Evolutionary conservation across 805 yeast species (phyloP).

Genomic region (Saccharomyces eubayanus): DNA sequence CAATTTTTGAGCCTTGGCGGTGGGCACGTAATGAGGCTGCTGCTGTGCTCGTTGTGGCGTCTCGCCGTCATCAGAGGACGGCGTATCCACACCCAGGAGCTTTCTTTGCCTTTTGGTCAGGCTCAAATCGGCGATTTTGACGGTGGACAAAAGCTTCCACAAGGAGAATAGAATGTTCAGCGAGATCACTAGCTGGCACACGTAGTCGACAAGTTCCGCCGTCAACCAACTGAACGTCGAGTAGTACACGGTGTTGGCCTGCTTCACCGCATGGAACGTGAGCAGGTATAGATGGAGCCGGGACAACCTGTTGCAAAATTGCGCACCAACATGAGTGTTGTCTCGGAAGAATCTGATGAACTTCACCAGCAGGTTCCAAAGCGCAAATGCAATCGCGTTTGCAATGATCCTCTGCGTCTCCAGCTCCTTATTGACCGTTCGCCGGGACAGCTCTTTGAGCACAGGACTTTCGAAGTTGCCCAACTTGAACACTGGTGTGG

Average conservation of each 20-base stretch:
- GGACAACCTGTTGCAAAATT: slow-evolving; percentile 2
- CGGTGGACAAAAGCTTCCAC: slow-evolving; percentile 27
- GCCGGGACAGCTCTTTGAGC: slow-evolving; percentile 23
- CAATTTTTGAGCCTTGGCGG: background rate
- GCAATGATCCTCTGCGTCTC: slow-evolving; percentile 30
- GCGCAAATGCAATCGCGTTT: slow-evolving; percentile 28
- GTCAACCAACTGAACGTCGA: slow-evolving; percentile 9
- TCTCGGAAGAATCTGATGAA: slow-evolving; percentile 13
- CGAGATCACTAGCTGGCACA: slow-evolving; percentile 22
- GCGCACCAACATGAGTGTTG: slow-evolving; percentile 11
- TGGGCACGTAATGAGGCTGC: background rate
- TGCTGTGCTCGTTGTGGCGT: background rate
- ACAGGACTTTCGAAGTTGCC: slow-evolving; percentile 28
- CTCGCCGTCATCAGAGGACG: background rate
- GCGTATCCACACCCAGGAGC: slow-evolving; percentile 28
- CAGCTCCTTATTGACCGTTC: slow-evolving; percentile 37
- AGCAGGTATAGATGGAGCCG: background rate
- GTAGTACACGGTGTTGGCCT: background rate
- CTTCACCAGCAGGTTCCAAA: slow-evolving; percentile 24
- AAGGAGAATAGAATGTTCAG: slow-evolving; percentile 28
- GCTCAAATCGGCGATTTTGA: slow-evolving; percentile 28
- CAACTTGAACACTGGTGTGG: slow-evolving; percentile 1
- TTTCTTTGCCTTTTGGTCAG: slow-evolving; percentile 28
- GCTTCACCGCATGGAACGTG: background rate
- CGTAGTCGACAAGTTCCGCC: slow-evolving; percentile 17